Percentiles rank a stretch among this genome's conserved stretches.
Conservation (phyloP, 2,329 filamentous ascomycete species). For the Massarina eburnea region DNA sequence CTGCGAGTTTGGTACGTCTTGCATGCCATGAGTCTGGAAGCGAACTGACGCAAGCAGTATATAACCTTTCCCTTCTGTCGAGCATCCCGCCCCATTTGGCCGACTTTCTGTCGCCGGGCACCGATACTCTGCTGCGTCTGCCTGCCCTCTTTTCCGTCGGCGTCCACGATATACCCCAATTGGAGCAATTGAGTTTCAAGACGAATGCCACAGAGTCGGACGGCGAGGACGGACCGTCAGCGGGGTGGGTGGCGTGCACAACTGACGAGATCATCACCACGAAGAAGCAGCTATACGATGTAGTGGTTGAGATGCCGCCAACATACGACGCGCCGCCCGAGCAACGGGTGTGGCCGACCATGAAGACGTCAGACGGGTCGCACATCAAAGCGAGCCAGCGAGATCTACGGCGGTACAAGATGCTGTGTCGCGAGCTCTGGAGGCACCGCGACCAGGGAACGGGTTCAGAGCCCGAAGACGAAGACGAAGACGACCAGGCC, state of each 20-base stretch:
- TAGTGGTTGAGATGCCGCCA: conserved; percentile 80
- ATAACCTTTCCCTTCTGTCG: conserved; percentile 88
- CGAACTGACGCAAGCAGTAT: conserved; percentile 60
- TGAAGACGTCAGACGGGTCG: conserved; percentile 65
- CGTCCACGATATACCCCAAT: conserved; percentile 84
- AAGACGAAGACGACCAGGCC: conserved; percentile 26
- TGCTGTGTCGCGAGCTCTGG: conserved; percentile 39
- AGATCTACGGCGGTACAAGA: conserved; percentile 72
- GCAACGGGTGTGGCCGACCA: conserved; percentile 72
- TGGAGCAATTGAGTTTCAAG: conserved; percentile 60
- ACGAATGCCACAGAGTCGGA: conserved; percentile 38
- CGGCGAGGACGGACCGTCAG: conserved; percentile 48
- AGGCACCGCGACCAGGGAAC: conserved; percentile 30
- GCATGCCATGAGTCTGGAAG: not conserved
- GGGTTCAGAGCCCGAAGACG: conserved; percentile 22
- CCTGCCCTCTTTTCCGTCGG: conserved; percentile 90
- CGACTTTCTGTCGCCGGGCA: conserved; percentile 66
- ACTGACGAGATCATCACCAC: conserved; percentile 90
- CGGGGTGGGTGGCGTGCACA: conserved; percentile 89
- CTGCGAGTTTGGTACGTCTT: conserved; percentile 79
- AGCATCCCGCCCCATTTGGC: conserved; percentile 77
- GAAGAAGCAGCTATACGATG: conserved; percentile 85
- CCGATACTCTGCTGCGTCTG: conserved; percentile 64
- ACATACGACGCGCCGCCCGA: conserved; percentile 53
- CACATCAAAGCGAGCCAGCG: conserved; percentile 84